phyloP scores from a whole-genome alignment of 2,329 filamentous ascomycete species.

The Penicillium sclerotiorum region DNA sequence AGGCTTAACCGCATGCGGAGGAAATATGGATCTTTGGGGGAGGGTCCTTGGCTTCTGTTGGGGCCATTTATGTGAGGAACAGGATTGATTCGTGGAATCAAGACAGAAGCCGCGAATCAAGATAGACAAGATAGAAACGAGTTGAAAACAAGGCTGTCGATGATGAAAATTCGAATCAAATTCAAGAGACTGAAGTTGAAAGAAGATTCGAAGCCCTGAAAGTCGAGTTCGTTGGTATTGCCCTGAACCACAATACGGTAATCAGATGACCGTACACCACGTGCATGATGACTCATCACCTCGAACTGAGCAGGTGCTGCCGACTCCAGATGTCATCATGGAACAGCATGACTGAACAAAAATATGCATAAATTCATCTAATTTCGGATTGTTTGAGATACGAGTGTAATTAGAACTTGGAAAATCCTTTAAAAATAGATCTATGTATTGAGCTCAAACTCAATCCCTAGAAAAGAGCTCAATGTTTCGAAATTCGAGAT shows the following conservation, averaged over 20 bases:
- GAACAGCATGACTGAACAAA: background rate
- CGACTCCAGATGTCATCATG: too few species aligned
- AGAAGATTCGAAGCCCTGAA: background rate
- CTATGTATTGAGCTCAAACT: too few species aligned
- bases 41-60: background rate
- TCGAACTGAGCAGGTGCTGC: background rate
- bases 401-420: too few species aligned
- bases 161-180: too few species aligned
- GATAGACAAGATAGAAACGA: background rate
- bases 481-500: background rate
- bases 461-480: background rate
- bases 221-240: background rate
- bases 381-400: too few species aligned
- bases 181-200: background rate
- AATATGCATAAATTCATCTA: background rate
- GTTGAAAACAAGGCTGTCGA: background rate
- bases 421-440: too few species aligned
- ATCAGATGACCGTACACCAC: background rate
- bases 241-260: background rate
- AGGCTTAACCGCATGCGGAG: conserved; percentile 16
- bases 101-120: background rate
- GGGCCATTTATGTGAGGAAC: background rate
- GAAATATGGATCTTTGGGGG: background rate
- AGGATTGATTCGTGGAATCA: background rate
- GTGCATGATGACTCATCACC: conserved; percentile 5